Evolutionary conservation across 106 monocot genomes (phyloP).

Genomic region (Amphibolis antarctica): DNA sequence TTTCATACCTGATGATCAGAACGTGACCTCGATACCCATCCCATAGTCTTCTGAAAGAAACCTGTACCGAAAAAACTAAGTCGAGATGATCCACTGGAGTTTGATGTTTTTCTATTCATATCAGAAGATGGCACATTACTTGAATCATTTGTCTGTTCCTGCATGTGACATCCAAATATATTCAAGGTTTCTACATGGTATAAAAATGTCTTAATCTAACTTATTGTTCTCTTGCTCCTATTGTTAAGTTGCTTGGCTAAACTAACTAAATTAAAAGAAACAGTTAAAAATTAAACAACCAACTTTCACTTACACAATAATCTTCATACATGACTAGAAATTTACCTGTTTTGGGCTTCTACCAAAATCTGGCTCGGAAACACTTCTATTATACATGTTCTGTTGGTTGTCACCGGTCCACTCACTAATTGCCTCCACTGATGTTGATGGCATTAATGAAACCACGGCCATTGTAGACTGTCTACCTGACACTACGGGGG

Average conservation of each 20-base stretch:
- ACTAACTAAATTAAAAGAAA: too few relatives aligned
- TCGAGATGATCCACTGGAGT: constrained; percentile 40
- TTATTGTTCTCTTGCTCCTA: too few relatives aligned
- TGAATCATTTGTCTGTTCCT: constrained; percentile 2
- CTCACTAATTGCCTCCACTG: constrained; percentile 63
- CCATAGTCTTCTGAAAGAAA: constrained; percentile 74
- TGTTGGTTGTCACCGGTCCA: constrained; percentile 36
- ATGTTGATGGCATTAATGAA: constrained; percentile 67
- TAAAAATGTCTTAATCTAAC: not conserved
- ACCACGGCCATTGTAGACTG: constrained; percentile 69
- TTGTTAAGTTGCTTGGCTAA: too few relatives aligned
- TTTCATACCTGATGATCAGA: constrained; percentile 51
- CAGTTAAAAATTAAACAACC: too few relatives aligned
- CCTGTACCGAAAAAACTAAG: constrained; percentile 65
- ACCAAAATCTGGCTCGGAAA: constrained; percentile 93
- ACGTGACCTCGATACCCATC: constrained; percentile 76
- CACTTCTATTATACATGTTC: constrained; percentile 50
- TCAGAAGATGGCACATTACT: constrained; percentile 31
- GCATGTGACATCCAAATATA: not conserved
- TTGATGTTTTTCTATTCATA: constrained; percentile 35
- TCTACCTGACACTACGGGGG: constrained; percentile 41
- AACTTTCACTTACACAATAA: too few relatives aligned
- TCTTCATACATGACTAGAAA: not conserved
- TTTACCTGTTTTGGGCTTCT: constrained; percentile 63
- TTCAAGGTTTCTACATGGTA: not conserved